Percentiles rank a stretch among this genome's conserved stretches.
Evolutionary conservation across 2,329 filamentous ascomycete genomes (phyloP).

Genomic region (Rhytidhysteron rufulum): DNA sequence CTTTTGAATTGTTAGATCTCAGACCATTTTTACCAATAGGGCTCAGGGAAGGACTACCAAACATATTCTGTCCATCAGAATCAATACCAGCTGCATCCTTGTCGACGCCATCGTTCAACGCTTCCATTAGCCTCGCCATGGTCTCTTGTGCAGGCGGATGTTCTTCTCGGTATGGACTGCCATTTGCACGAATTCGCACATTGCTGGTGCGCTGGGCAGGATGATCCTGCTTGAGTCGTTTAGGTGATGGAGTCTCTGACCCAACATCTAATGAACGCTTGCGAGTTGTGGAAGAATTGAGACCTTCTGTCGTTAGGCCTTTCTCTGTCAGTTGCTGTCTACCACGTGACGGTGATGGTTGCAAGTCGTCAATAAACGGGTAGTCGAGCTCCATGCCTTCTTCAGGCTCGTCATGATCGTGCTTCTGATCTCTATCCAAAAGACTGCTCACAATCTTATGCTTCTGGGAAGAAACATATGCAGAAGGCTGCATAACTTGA

Average conservation of each 20-base stretch:
- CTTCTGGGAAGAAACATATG: background rate
- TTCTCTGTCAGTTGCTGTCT: background rate
- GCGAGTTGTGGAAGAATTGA: background rate
- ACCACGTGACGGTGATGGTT: background rate
- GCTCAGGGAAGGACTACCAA: constrained; percentile 4
- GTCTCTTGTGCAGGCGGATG: background rate
- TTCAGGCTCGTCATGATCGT: too few relatives aligned
- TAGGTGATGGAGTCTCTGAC: background rate
- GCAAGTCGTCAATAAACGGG: too few relatives aligned
- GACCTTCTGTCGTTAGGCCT: background rate
- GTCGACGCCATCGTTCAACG: background rate
- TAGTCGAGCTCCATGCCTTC: too few relatives aligned
- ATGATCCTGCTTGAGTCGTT: background rate
- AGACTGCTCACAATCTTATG: background rate
- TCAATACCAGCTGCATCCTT: background rate
- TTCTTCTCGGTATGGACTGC: background rate
- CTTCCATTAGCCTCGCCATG: background rate
- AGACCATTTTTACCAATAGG: constrained; percentile 1
- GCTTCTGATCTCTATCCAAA: too few relatives aligned
- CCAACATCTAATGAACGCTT: background rate
- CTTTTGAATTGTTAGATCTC: constrained; percentile 40
- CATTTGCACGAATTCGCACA: background rate
- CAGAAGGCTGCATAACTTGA: too few relatives aligned
- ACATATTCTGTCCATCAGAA: background rate
- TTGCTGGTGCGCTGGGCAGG: background rate